Evolutionary conservation across 257 asterid species (phyloP), one percentile per base, ranked within the genome.

Genomic region (Marsdenia floribunda): DNA sequence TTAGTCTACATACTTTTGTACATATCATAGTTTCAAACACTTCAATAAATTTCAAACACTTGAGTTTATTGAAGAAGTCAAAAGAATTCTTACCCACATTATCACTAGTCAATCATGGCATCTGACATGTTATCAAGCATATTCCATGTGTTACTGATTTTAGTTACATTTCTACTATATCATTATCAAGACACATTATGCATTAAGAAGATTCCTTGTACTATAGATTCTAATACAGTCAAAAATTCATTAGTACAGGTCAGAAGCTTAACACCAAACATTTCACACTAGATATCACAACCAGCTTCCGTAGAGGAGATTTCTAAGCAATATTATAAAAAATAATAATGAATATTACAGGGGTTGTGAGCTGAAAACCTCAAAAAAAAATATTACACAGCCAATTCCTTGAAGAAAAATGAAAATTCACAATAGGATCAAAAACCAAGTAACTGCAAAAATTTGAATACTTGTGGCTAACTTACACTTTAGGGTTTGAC

Each of bases 401-500:
- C 73, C 19, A 12, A 24, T 22, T 6, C 14, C 73, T 19, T 47
- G 11, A 49, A 11, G 16, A 24, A 0, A 50, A 52, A 71, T n/a
- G 7, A 26, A 21, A 52, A 66, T 40, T 21, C 33, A 19, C 13
- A 38, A 38, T 29, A 38, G 52, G 37, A 66, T 3, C 50, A 2
- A 52, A 52, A 71, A 52, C 24, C 10, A 26, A 61, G 49, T 12
- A 73, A 49, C 26, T 22, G 46, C 21, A 52, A 71, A 52, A 33
- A n/a, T 7, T 44, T 16, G 54, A 5, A 33, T 11, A 26, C 11
- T 11, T 22, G 49, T 10, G 9, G 65, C 53, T 37, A 9, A 75
- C 92, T 68, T 89, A 90, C 99, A 82, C 83, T 95, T 95, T 77
- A 92, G 98, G 26, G 97, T 95, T 78, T 95, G 90, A 84, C 97